Percentiles rank a stretch among this genome's conserved stretches.
These are phyloP conservation scores for Hypoxylon perforatum DNA, from an alignment of 495 filamentous ascomycete genomes.

Conservation along the genomic window DNA sequence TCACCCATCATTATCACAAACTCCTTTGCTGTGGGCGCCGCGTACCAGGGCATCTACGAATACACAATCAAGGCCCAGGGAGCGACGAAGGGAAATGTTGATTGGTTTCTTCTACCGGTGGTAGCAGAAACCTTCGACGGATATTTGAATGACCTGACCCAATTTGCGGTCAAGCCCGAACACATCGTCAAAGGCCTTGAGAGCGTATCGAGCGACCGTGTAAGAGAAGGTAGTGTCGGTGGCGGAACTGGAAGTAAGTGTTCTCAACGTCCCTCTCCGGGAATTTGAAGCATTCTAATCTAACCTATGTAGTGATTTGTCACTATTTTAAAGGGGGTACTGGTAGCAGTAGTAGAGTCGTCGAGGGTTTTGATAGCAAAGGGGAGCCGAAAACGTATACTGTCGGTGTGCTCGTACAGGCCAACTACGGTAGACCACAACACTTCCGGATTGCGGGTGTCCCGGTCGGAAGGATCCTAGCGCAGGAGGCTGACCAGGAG, in stretches of 20 bases:
- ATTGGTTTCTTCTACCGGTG: slow-evolving; percentile 61
- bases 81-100: slow-evolving; percentile 46
- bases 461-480: slow-evolving; percentile 59
- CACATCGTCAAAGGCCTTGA: slow-evolving; percentile 59
- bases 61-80: slow-evolving; percentile 56
- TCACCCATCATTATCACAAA: slow-evolving; percentile 65
- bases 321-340: slow-evolving; percentile 65
- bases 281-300: background rate
- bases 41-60: slow-evolving; percentile 61
- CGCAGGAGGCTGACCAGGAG: slow-evolving; percentile 43
- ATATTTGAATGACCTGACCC: slow-evolving; percentile 57
- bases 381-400: slow-evolving; percentile 56
- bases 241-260: slow-evolving; percentile 62
- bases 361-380: slow-evolving; percentile 48
- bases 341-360: slow-evolving; percentile 58
- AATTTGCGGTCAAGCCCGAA: slow-evolving; percentile 54
- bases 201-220: slow-evolving; percentile 48
- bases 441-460: slow-evolving; percentile 61
- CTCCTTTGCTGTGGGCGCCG: slow-evolving; percentile 59
- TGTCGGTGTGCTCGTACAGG: slow-evolving; percentile 62
- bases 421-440: slow-evolving; percentile 60
- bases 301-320: slow-evolving; percentile 19
- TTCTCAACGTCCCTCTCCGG: background rate
- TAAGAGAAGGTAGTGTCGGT: slow-evolving; percentile 62
- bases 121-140: slow-evolving; percentile 67